A percentile compares a stretch with the other conserved stretches of the same genome.
Conservation (phyloP, 805 yeast species). For the Torulaspora gathmanii region DNA sequence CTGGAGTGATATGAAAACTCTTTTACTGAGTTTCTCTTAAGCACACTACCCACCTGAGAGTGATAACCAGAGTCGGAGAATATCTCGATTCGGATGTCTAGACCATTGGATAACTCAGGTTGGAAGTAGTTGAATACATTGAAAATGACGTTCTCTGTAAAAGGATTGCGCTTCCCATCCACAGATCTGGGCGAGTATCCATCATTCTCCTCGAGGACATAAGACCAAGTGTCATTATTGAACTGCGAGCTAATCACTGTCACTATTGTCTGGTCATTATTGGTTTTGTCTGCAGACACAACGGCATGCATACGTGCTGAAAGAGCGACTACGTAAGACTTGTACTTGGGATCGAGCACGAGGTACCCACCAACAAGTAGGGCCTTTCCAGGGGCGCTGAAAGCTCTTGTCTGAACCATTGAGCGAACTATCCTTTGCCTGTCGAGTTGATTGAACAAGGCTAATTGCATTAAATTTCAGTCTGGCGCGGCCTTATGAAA, state of each 20-base stretch:
- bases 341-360: constrained; percentile 72
- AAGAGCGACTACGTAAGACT: constrained; percentile 78
- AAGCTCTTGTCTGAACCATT: constrained; percentile 41
- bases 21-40: constrained; percentile 36
- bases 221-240: constrained; percentile 63
- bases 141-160: constrained; percentile 58
- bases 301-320: constrained; percentile 87
- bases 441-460: background rate
- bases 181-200: constrained; percentile 29
- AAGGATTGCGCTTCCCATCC: constrained; percentile 55
- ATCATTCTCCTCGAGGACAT: constrained; percentile 32
- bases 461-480: background rate
- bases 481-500: background rate
- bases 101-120: constrained; percentile 28
- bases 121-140: constrained; percentile 52
- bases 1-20: constrained; percentile 55
- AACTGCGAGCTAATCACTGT: constrained; percentile 74
- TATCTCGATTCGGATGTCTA: constrained; percentile 49
- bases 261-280: constrained; percentile 31
- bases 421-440: background rate
- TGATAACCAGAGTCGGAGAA: constrained; percentile 89
- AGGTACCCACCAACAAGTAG: constrained; percentile 91
- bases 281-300: constrained; percentile 25
- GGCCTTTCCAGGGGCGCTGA: constrained; percentile 95
- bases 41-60: constrained; percentile 53